Percentiles rank a stretch among this genome's conserved stretches.
phyloP scores from a whole-genome alignment of 176 grass and related monocot genomes.

The Lolium rigidum region DNA sequence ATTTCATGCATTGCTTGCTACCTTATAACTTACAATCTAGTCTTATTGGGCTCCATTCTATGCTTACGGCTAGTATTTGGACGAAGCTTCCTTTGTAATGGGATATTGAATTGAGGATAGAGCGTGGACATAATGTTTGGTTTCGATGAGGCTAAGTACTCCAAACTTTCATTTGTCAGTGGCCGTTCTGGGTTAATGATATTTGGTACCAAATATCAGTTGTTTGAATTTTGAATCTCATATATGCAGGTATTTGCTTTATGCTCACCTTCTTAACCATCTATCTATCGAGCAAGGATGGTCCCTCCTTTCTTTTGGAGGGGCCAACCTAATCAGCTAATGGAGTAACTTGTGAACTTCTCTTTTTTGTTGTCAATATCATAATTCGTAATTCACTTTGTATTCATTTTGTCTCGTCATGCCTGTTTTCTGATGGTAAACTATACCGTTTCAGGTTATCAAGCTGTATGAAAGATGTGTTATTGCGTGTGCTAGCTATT shows the following conservation, averaged over 20 bases:
- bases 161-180: conserved; percentile 99
- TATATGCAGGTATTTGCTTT: conserved; percentile 99
- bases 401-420: conserved; percentile 19
- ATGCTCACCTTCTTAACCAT: conserved; percentile 99
- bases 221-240: conserved; percentile 97
- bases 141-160: conserved; percentile 99
- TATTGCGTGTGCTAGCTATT: conserved; percentile 95
- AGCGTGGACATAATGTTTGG: conserved; percentile 93
- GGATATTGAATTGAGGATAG: conserved; percentile 97
- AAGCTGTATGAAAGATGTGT: conserved; percentile 98
- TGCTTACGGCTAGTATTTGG: conserved; percentile 90
- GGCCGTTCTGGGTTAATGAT: conserved; percentile 97
- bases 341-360: conserved; percentile 96
- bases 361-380: conserved; percentile 71
- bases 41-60: conserved; percentile 90
- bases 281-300: conserved; percentile 95
- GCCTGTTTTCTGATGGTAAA: conserved; percentile 52
- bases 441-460: conserved; percentile 83
- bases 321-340: conserved; percentile 94
- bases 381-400: conserved; percentile 46
- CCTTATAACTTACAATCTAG: conserved; percentile 88
- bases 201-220: conserved; percentile 72
- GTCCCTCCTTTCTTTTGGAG: conserved; percentile 90
- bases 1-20: conserved; percentile 63
- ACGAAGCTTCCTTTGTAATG: conserved; percentile 96